Evolutionary conservation across 306 rosid genomes (phyloP), one percentile per base, ranked within the genome.

Genomic region (Elaeagnus macrophylla): DNA sequence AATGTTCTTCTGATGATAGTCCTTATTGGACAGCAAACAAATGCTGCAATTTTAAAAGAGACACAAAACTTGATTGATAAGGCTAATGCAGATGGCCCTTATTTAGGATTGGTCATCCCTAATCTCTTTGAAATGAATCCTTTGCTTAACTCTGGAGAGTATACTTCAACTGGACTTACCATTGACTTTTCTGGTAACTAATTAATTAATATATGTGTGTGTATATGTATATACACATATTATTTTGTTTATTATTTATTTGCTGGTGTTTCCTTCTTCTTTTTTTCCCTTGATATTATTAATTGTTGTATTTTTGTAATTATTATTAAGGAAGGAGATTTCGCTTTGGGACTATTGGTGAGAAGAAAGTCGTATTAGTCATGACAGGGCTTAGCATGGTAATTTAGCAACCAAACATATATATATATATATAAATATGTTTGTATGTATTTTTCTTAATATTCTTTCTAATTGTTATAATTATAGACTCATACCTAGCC

Each of bases 31-130:
- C 32, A 25, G 32, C 32, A 25, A 25, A 25, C 32, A 25, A 25
- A 25, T 25, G 32, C 32, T 25, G 32, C 32, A 25, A 25, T 25
- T 25, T 25, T 5, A 25, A 25, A 25, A 2, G 32, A 25, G 32
- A 25, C 32, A 25, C 32, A 25, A 25, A 25, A 3, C 32, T 25
- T 25, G 32, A 80, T 89, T 12, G 53, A 54, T 3, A 41, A 5
- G 2, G 61, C 82, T n/a, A 82, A 82, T 58, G 25, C 18, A 3
- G n/a, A 71, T 49, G 93, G 93, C 9, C 86, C 88, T 56, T 89
- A 74, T 57, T 66, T 82, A 40, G 95, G 93, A 11, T 76, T 89
- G 65, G 86, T 82, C 58, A 85, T 78, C 60, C 93, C 97, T 54
- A 82, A 89, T 73, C 11, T 77, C 36, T 82, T 66, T 71, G 95